These are phyloP conservation scores for Citrus trifoliata DNA, from an alignment of 345 rosid species.

Conservation along the genomic window DNA sequence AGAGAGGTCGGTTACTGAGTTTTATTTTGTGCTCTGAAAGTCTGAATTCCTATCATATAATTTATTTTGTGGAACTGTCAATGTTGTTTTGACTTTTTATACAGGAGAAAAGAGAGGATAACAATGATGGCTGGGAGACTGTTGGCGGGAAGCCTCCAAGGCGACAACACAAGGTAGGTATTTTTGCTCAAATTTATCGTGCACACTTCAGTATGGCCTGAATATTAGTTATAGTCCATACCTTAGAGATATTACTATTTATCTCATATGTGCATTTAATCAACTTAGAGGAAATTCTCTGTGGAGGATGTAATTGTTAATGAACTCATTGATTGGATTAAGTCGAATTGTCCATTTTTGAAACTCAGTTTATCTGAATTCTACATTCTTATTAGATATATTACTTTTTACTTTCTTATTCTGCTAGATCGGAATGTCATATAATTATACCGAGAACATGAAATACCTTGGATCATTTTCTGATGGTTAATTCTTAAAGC, in stretches of 20 bases:
- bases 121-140: slow-evolving; percentile 83
- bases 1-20: slow-evolving; percentile 28
- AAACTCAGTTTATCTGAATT: not conserved
- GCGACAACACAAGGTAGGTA: slow-evolving; percentile 52
- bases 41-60: not conserved
- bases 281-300: not conserved
- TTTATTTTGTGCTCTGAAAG: not conserved
- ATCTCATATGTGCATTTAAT: not conserved
- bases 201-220: not conserved
- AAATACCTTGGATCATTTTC: not conserved
- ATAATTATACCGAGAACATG: not conserved
- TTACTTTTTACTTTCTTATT: not conserved
- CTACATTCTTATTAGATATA: not conserved
- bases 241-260: not conserved
- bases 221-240: not conserved
- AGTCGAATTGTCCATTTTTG: not conserved
- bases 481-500: not conserved
- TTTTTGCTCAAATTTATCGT: not conserved
- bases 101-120: slow-evolving; percentile 38
- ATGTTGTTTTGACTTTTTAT: not conserved
- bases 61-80: not conserved
- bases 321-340: not conserved
- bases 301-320: not conserved
- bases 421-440: not conserved
- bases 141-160: slow-evolving; percentile 60